Conservation (phyloP, 176 grass and related monocot genomes). For the Guadua angustifolia region DNA sequence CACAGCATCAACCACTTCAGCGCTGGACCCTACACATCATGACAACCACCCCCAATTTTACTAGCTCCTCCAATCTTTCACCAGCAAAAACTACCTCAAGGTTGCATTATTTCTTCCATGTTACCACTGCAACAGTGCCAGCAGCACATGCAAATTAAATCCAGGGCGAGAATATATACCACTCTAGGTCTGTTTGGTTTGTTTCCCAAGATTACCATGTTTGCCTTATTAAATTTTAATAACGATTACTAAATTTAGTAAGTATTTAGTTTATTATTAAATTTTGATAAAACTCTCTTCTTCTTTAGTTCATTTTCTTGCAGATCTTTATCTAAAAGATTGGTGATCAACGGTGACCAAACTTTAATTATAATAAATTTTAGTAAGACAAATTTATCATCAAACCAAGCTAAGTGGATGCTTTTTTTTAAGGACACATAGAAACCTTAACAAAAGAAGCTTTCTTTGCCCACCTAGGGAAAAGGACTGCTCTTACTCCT, state of each 20-base stretch:
- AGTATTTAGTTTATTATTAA: no score
- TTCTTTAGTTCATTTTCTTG: no score
- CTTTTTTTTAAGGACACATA: slow-evolving; percentile 14
- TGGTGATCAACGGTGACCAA: no score
- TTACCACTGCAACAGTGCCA: slow-evolving; percentile 6
- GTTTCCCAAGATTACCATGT: no score
- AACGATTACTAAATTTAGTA: no score
- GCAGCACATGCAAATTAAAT: slow-evolving; percentile 33
- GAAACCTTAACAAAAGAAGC: slow-evolving; percentile 2
- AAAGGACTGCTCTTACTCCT: slow-evolving; percentile 5
- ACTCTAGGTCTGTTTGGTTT: not conserved
- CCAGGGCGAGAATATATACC: slow-evolving; percentile 30
- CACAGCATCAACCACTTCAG: slow-evolving; percentile 43
- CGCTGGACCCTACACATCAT: slow-evolving; percentile 55
- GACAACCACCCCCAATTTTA: slow-evolving; percentile 8
- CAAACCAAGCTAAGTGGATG: no score
- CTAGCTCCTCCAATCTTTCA: slow-evolving; percentile 33
- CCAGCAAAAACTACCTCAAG: slow-evolving; percentile 30
- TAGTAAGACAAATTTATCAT: no score
- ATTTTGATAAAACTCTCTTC: no score
- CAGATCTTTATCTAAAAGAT: no score
- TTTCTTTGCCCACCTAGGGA: not conserved
- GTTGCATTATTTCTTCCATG: slow-evolving; percentile 33
- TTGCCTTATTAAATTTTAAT: no score
- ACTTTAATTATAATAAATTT: no score